These are phyloP conservation scores for Parasarocladium wereldwijsianum DNA, from an alignment of 2,329 filamentous ascomycete species.

Conservation along the genomic window DNA sequence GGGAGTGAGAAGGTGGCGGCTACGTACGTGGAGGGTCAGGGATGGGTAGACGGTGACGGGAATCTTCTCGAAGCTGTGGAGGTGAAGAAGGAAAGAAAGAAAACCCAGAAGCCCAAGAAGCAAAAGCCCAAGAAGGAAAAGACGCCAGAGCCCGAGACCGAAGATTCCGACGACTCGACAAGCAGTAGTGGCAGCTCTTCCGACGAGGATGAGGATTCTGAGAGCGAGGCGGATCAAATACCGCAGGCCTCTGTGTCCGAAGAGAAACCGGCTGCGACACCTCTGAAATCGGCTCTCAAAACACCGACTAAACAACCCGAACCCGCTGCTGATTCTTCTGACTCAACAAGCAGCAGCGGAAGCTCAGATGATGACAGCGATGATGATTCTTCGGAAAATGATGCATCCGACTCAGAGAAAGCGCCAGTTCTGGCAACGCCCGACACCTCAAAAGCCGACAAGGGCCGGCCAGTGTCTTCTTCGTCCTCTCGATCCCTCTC, in stretches of 20 bases:
- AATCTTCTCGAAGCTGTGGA: constrained; percentile 53
- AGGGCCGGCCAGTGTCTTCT: constrained; percentile 31
- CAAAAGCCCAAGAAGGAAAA: constrained; percentile 12
- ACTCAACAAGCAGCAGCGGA: constrained; percentile 25
- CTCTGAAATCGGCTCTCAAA: too few species aligned
- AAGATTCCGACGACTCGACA: constrained; percentile 19
- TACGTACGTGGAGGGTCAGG: constrained; percentile 68
- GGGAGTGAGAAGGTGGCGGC: constrained; percentile 21
- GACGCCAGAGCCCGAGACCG: constrained; percentile 8
- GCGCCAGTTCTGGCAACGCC: constrained; percentile 9
- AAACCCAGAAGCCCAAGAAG: constrained; percentile 7
- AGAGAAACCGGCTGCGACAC: too few species aligned
- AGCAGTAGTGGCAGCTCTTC: constrained; percentile 22
- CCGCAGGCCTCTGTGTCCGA: too few species aligned
- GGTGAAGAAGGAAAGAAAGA: constrained; percentile 18
- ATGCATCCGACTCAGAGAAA: constrained; percentile 6
- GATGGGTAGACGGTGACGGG: constrained; percentile 74
- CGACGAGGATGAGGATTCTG: constrained; percentile 10
- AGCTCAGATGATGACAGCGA: constrained; percentile 19
- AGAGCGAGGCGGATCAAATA: constrained; percentile 5
- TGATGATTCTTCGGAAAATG: constrained; percentile 8
- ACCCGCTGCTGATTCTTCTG: constrained; percentile 12
- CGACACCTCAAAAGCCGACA: constrained; percentile 14
- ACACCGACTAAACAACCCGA: neutral
- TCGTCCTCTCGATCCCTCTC: constrained; percentile 34